Conservation (phyloP, 352 stramenopile species). For the Globisporangium barbulae region DNA sequence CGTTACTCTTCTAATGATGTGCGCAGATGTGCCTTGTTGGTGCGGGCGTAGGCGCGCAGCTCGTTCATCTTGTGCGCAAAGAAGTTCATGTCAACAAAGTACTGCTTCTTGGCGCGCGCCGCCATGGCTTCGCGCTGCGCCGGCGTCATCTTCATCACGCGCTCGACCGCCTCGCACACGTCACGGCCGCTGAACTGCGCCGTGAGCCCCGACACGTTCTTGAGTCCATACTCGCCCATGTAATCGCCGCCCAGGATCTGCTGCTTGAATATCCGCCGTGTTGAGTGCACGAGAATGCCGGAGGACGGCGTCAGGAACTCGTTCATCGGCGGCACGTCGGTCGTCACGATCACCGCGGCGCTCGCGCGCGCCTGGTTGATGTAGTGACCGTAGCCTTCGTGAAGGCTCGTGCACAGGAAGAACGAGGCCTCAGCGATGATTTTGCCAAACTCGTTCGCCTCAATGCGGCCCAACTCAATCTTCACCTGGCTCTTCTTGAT, state of each 20-base stretch:
- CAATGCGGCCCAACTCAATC: conserved; percentile 11
- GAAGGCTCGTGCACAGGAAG: conserved; percentile 50
- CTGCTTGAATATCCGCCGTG: conserved; percentile 26
- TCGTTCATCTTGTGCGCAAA: conserved; percentile 62
- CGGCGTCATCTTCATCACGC: conserved; percentile 45
- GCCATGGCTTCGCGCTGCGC: conserved; percentile 40
- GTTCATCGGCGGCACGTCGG: conserved; percentile 54
- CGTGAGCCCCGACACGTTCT: conserved; percentile 38
- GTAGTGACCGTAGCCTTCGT: conserved; percentile 63
- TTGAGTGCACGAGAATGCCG: conserved; percentile 37
- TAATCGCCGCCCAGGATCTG: conserved; percentile 51
- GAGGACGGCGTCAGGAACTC: conserved; percentile 48
- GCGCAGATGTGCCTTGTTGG: conserved; percentile 14
- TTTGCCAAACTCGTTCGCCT: conserved; percentile 30
- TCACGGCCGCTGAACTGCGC: conserved; percentile 29
- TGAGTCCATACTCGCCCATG: conserved; percentile 48
- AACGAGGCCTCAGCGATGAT: conserved; percentile 36
- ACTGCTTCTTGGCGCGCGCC: conserved; percentile 42
- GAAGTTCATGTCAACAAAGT: conserved; percentile 63
- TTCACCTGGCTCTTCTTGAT: conserved; percentile 15
- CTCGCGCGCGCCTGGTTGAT: conserved; percentile 60
- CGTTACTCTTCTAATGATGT: conserved; percentile 6
- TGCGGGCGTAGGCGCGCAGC: conserved; percentile 29
- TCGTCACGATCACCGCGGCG: conserved; percentile 46
- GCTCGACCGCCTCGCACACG: conserved; percentile 54